These are phyloP conservation scores for Cercospora brassicicola DNA, from an alignment of 2,329 filamentous ascomycete genomes.

Conservation along the genomic window DNA sequence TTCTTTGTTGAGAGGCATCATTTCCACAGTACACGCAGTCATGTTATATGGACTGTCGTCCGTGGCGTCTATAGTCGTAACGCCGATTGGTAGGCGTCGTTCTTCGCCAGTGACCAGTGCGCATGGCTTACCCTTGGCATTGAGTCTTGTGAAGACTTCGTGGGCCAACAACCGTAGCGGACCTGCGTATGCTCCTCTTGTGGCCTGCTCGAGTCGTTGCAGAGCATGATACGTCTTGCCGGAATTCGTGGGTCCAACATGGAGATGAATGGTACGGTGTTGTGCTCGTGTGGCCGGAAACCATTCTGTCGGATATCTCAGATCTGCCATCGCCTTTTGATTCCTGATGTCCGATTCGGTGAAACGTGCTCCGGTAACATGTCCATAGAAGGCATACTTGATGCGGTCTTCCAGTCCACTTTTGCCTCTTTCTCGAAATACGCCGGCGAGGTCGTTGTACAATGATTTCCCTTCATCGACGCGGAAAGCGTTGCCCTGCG, in stretches of 20 bases:
- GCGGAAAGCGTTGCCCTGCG: slow-evolving; percentile 6
- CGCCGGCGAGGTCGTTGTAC: slow-evolving; percentile 23
- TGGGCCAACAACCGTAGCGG: slow-evolving; percentile 86
- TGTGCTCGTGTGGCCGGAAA: slow-evolving; percentile 78
- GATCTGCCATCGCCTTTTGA: slow-evolving; percentile 70
- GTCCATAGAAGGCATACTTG: slow-evolving; percentile 67
- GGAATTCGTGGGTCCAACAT: slow-evolving; percentile 96
- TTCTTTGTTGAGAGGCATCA: slow-evolving; percentile 64
- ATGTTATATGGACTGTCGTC: slow-evolving; percentile 55
- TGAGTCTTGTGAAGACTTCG: slow-evolving; percentile 88
- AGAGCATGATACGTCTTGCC: slow-evolving; percentile 96
- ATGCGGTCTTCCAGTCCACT: slow-evolving; percentile 45
- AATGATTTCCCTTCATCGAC: slow-evolving; percentile 8
- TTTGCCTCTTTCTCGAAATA: slow-evolving; percentile 25
- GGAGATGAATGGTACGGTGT: slow-evolving; percentile 82
- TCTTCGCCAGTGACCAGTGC: slow-evolving; percentile 91
- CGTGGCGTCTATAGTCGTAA: slow-evolving; percentile 42
- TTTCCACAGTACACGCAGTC: slow-evolving; percentile 90
- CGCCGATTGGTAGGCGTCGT: slow-evolving; percentile 60
- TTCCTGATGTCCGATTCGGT: slow-evolving; percentile 57
- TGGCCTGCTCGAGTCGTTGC: slow-evolving; percentile 74
- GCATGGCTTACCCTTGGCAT: slow-evolving; percentile 72
- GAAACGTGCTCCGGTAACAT: slow-evolving; percentile 60
- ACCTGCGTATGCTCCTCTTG: slow-evolving; percentile 82
- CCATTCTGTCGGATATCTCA: slow-evolving; percentile 90